Evolutionary conservation across 2,329 filamentous ascomycete genomes (phyloP).

Genomic region (Verruconis gallopava): DNA sequence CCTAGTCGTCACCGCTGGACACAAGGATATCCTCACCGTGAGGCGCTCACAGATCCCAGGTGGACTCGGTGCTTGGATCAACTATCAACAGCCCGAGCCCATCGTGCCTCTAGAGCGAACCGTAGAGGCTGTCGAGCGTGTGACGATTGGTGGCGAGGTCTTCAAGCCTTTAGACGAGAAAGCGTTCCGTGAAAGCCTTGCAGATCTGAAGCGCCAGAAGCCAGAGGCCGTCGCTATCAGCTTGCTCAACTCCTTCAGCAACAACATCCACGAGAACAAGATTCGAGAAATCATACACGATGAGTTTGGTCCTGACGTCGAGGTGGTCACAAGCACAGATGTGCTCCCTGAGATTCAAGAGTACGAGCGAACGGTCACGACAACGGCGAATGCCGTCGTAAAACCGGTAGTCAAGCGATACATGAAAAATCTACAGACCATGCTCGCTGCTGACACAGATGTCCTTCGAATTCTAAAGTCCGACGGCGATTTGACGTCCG

Average conservation of each 20-base stretch:
- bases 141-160: conserved; percentile 30
- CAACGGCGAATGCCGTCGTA: conserved; percentile 35
- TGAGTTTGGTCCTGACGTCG: conserved; percentile 29
- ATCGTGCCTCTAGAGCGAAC: conserved; percentile 37
- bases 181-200: conserved; percentile 26
- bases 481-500: conserved; percentile 35
- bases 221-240: conserved; percentile 35
- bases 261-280: conserved; percentile 28
- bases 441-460: conserved; percentile 29
- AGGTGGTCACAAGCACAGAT: conserved; percentile 34
- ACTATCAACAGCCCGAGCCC: conserved; percentile 34
- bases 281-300: conserved; percentile 28
- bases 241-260: conserved; percentile 35
- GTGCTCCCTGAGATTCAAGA: conserved; percentile 36
- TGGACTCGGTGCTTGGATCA: conserved; percentile 37
- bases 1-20: conserved; percentile 35
- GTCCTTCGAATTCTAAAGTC: conserved; percentile 37
- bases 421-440: conserved; percentile 27
- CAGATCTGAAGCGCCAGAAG: conserved; percentile 26
- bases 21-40: conserved; percentile 36
- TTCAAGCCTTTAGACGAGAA: conserved; percentile 28
- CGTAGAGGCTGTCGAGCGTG: conserved; percentile 32
- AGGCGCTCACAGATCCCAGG: conserved; percentile 39
- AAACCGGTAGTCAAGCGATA: conserved; percentile 36
- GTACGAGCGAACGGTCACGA: conserved; percentile 37